Evolutionary conservation across 2,329 filamentous ascomycete genomes (phyloP).

Genomic region (Tolypocladium album): DNA sequence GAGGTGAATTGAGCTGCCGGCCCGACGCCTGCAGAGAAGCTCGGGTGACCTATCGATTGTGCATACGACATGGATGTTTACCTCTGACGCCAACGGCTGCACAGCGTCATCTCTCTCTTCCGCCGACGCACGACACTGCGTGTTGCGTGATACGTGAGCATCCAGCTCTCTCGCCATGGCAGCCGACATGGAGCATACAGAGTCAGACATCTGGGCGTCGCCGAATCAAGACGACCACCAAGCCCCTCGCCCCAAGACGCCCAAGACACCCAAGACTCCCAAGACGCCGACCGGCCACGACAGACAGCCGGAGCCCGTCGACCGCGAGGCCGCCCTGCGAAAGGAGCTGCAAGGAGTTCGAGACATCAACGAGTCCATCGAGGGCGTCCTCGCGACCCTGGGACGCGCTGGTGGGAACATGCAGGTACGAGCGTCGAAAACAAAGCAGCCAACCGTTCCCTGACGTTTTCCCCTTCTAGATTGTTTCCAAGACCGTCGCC

Average conservation of each 20-base stretch:
- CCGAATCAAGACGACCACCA: constrained; percentile 21
- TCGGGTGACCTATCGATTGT: background rate
- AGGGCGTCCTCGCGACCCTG: constrained; percentile 62
- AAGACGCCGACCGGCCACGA: constrained; percentile 31
- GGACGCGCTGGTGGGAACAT: constrained; percentile 68
- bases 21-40: background rate
- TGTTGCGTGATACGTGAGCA: background rate
- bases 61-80: background rate
- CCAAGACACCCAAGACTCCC: constrained; percentile 37
- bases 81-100: background rate
- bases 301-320: constrained; percentile 34
- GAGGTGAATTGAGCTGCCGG: background rate
- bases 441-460: background rate
- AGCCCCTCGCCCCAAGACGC: constrained; percentile 21
- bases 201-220: constrained; percentile 38
- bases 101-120: background rate
- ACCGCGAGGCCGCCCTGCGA: constrained; percentile 63
- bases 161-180: constrained; percentile 22
- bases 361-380: constrained; percentile 80
- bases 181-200: constrained; percentile 33
- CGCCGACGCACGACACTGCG: background rate
- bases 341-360: constrained; percentile 75
- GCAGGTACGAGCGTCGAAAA: constrained; percentile 38
- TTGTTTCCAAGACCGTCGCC: constrained; percentile 72
- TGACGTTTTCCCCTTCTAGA: constrained; percentile 37